Base-by-base conservation (phyloP, 352 stramenopile species). In the Globisporangium emineosum region DNA sequence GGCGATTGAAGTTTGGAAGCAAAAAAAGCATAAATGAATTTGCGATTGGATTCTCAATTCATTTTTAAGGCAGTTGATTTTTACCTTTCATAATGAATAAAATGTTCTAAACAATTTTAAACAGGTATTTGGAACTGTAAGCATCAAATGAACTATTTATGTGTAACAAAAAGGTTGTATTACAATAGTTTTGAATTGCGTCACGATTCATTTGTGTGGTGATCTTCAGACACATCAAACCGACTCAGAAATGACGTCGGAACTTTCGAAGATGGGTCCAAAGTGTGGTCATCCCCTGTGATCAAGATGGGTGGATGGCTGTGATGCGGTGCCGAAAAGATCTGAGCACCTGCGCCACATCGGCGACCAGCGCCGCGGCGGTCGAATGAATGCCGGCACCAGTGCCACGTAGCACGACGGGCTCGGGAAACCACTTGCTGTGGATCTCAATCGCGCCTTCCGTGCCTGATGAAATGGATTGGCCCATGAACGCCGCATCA, bases 311-410 rank as follows among this genome's bases (percentile, higher is more conserved):
- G 27, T 40, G 17, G 51, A 57, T 45, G 54, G 54, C 35, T 45
- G 53, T 10, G 23, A 33, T 32, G 17, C 27, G 8, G 15, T 17
- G 27, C 17, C 27, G 27, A 62, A 60, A 60, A 23, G 51, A 45
- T 49, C 12, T 35, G 45, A 57, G 32, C 45, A 68, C 40, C 5
- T 54, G 62, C 43, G 63, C 60, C 13, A 90, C 67, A 65, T 93
- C 82, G 8, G 72, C 75, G 9, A 77, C 63, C 5, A 91, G 72
- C 33, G 81, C 84, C 3, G 78, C 81, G 4, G 76, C 75, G 0
- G 84, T 93, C 13, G 87, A 85, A 49, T 74, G 66, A 51, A 78
- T 67, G 51, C 84, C 84, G 4, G 84, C 81, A 50, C 81, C 84
- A 9, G 84, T 83, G 53, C 81, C 84, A 55, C 76, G 78, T 2